Conservation (phyloP, 2,329 filamentous ascomycete species). For the Aspergillus eucalypticola region DNA sequence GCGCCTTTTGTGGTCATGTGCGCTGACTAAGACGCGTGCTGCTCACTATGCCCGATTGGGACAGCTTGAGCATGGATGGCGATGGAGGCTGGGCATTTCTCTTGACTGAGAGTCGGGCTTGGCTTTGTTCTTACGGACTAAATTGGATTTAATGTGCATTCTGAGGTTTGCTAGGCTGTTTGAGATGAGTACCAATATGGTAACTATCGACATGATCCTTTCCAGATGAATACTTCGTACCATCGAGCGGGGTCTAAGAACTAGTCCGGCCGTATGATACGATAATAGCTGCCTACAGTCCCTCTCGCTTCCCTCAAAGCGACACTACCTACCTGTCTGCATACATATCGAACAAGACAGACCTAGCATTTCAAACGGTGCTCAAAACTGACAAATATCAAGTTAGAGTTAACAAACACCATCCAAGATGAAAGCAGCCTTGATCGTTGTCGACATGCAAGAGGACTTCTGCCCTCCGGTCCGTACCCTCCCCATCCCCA, state of each 20-base stretch:
- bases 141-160: not conserved
- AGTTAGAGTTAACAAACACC: not conserved
- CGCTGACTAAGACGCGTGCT: conserved; percentile 18
- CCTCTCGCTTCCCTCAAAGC: not conserved
- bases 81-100: not conserved
- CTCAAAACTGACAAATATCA: no score
- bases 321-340: not conserved
- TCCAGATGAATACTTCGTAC: not conserved
- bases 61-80: not conserved
- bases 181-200: not conserved
- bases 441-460: conserved; percentile 83
- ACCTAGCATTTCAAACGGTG: not conserved
- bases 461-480: conserved; percentile 94
- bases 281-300: not conserved
- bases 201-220: not conserved
- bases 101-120: not conserved
- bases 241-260: not conserved
- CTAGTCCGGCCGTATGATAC: not conserved
- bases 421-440: conserved; percentile 48
- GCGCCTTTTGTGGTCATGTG: conserved; percentile 18
- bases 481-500: conserved; percentile 36
- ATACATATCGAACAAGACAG: not conserved
- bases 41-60: conserved; percentile 1
- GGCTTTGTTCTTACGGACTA: not conserved
- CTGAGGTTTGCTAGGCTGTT: not conserved